A percentile compares a stretch with the other conserved stretches of the same genome.
These are phyloP conservation scores for Actinomortierella ambigua DNA, from an alignment of 371 early-diverging fungal species.

Conservation along the genomic window DNA sequence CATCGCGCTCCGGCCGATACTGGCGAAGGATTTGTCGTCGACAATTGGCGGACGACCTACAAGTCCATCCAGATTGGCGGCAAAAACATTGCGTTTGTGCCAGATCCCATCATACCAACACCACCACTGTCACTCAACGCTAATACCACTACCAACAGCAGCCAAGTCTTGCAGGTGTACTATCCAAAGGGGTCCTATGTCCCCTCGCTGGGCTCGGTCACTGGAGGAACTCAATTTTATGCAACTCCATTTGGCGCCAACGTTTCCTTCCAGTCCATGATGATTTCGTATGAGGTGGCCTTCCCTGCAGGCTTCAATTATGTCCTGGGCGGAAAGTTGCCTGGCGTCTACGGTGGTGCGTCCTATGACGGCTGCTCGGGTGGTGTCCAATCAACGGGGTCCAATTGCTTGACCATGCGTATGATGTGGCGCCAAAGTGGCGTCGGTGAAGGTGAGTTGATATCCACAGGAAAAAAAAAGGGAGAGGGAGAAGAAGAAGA, in stretches of 20 bases:
- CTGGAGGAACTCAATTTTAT: conserved; percentile 54
- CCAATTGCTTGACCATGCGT: conserved; percentile 53
- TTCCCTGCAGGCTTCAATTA: conserved; percentile 60
- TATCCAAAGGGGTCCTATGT: conserved; percentile 55
- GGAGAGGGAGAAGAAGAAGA: no score
- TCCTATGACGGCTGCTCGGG: conserved; percentile 55
- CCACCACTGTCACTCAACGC: neutral
- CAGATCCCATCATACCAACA: conserved; percentile 48
- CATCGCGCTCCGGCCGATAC: neutral
- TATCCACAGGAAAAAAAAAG: neutral
- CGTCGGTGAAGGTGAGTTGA: conserved; percentile 44
- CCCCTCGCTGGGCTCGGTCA: conserved; percentile 39
- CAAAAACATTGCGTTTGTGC: conserved; percentile 50
- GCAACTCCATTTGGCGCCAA: conserved; percentile 52
- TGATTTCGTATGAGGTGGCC: conserved; percentile 58
- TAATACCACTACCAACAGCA: conserved; percentile 4
- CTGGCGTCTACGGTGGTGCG: conserved; percentile 45
- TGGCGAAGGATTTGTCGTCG: conserved; percentile 19
- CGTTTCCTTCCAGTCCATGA: conserved; percentile 44
- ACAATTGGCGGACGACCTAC: conserved; percentile 38
- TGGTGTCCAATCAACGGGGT: conserved; percentile 50
- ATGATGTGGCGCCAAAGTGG: conserved; percentile 56
- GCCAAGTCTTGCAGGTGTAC: conserved; percentile 44
- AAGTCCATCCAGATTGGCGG: conserved; percentile 25
- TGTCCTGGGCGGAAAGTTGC: conserved; percentile 53